These are phyloP conservation scores for Cubamyces lactineus DNA, from an alignment of 768 basidiomycete species.

Conservation along the genomic window DNA sequence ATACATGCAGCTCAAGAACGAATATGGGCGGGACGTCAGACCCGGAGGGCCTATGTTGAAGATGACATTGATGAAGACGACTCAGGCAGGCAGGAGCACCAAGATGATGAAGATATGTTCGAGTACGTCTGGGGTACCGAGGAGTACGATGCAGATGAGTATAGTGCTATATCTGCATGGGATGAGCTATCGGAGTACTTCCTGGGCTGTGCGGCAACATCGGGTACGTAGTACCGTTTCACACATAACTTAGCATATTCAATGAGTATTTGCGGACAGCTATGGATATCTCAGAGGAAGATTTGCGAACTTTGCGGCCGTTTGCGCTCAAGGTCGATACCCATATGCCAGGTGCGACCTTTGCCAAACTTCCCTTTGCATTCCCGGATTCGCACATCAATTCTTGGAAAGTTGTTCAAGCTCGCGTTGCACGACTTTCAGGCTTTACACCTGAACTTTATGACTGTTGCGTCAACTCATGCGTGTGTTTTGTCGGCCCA, in stretches of 20 bases:
- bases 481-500: constrained; percentile 41
- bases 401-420: constrained; percentile 25
- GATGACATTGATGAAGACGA: background rate
- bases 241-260: background rate
- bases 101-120: background rate
- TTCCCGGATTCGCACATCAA: constrained; percentile 31
- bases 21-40: too few relatives aligned
- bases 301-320: constrained; percentile 25
- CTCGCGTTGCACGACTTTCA: constrained; percentile 35
- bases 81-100: background rate
- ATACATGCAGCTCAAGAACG: too few relatives aligned
- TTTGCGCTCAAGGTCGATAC: constrained; percentile 38
- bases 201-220: background rate
- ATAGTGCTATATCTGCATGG: constrained; percentile 15
- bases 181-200: constrained; percentile 13
- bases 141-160: constrained; percentile 9
- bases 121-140: background rate
- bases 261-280: background rate
- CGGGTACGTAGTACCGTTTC: background rate
- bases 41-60: too few relatives aligned
- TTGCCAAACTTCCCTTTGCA: constrained; percentile 29
- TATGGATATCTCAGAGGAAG: background rate
- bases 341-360: constrained; percentile 32
- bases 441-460: constrained; percentile 38
- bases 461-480: constrained; percentile 49